Percentiles rank a stretch among this genome's conserved stretches.
Evolutionary conservation across 2,329 filamentous ascomycete species (phyloP).

Genomic region (Macrophomina phaseolina): DNA sequence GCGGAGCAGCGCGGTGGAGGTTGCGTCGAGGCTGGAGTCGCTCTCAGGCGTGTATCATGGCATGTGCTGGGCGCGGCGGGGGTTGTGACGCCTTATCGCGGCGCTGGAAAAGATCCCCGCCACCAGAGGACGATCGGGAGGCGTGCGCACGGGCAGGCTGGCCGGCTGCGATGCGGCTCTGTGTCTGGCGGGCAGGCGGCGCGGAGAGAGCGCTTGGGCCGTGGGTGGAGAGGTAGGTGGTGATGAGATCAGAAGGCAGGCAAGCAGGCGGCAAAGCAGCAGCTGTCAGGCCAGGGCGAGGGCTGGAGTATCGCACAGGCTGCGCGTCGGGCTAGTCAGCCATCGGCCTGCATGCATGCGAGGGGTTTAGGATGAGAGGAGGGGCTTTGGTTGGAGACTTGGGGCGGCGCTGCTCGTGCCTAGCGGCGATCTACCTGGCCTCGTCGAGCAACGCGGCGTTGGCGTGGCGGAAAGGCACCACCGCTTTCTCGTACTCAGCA

Average conservation of each 20-base stretch:
- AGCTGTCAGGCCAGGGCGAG: slow-evolving; percentile 23
- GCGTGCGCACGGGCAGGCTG: slow-evolving; percentile 21
- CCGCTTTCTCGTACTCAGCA: not conserved
- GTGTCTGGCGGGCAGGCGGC: slow-evolving; percentile 2
- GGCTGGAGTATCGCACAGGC: slow-evolving; percentile 18
- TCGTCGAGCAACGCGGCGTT: not conserved
- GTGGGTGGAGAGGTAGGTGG: slow-evolving; percentile 18
- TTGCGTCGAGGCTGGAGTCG: slow-evolving; percentile 18
- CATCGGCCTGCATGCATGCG: slow-evolving; percentile 16
- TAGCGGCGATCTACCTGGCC: slow-evolving; percentile 2
- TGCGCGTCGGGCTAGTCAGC: slow-evolving; percentile 20
- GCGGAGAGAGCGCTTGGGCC: slow-evolving; percentile 10
- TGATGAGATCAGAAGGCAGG: slow-evolving; percentile 26
- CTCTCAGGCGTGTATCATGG: slow-evolving; percentile 27
- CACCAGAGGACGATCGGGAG: slow-evolving; percentile 23
- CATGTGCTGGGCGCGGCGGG: slow-evolving; percentile 20
- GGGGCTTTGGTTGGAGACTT: not conserved
- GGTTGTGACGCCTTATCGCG: slow-evolving; percentile 25
- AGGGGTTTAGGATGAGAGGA: slow-evolving; percentile 14
- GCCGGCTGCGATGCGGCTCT: slow-evolving; percentile 19
- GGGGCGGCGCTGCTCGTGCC: slow-evolving; percentile 15
- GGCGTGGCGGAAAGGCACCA: slow-evolving; percentile 19
- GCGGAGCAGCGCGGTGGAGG: slow-evolving; percentile 10
- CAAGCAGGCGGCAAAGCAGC: slow-evolving; percentile 20
- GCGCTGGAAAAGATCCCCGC: slow-evolving; percentile 23